phyloP scores from a whole-genome alignment of 805 yeast genomes.

The Sugiyamaella marilandica region DNA sequence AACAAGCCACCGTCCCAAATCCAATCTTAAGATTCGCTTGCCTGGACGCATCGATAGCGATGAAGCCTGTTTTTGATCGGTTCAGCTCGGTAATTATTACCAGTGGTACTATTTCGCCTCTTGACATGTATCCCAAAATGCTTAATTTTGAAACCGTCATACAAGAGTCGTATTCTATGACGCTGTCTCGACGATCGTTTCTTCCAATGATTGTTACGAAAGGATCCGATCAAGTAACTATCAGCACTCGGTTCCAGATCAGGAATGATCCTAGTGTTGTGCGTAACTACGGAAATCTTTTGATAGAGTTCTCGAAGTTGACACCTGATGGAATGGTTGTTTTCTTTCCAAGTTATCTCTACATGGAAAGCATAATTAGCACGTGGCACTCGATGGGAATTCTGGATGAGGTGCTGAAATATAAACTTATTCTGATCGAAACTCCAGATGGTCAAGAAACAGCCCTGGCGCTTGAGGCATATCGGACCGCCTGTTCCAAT shows the following conservation, averaged over 20 bases:
- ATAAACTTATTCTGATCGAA: slow-evolving; percentile 88
- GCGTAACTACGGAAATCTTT: slow-evolving; percentile 88
- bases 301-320: slow-evolving; percentile 87
- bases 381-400: slow-evolving; percentile 99
- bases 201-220: slow-evolving; percentile 94
- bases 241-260: slow-evolving; percentile 92
- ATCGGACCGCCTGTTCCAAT: slow-evolving; percentile 91
- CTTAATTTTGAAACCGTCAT: slow-evolving; percentile 87
- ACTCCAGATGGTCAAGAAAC: slow-evolving; percentile 99
- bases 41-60: slow-evolving; percentile 95
- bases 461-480: slow-evolving; percentile 89
- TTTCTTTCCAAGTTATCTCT: slow-evolving; percentile 92
- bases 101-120: slow-evolving; percentile 95
- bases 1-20: slow-evolving; percentile 93
- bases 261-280: slow-evolving; percentile 98
- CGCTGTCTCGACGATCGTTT: slow-evolving; percentile 85
- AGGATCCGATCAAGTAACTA: slow-evolving; percentile 97
- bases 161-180: slow-evolving; percentile 94
- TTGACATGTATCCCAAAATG: slow-evolving; percentile 98
- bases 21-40: slow-evolving; percentile 92
- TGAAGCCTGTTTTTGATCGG: slow-evolving; percentile 91
- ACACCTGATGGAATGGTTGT: slow-evolving; percentile 99
- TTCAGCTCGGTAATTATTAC: slow-evolving; percentile 92
- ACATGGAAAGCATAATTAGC: slow-evolving; percentile 96
- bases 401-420: slow-evolving; percentile 97